These are phyloP conservation scores for Cynara cardunculus DNA, from an alignment of 129 eudicot species.

Conservation along the genomic window DNA sequence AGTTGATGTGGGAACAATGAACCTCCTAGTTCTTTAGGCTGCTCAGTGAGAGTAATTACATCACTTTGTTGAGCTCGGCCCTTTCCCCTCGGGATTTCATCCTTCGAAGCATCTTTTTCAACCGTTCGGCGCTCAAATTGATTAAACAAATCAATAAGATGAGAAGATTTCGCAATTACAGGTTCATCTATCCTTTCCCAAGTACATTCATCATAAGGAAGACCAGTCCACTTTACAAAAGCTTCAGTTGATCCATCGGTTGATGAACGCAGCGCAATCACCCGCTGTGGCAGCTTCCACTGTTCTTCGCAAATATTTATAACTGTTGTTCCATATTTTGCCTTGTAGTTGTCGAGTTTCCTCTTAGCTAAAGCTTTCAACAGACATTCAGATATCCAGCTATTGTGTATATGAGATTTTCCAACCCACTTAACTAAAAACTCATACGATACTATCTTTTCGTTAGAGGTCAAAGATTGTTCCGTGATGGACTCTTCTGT, in stretches of 20 bases:
- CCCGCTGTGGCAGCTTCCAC: slow-evolving; percentile 90
- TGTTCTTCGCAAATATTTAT: slow-evolving; percentile 72
- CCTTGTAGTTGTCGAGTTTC: slow-evolving; percentile 84
- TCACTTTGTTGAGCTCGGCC: slow-evolving; percentile 32
- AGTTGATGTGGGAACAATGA: slow-evolving; percentile 88
- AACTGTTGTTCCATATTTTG: slow-evolving; percentile 60
- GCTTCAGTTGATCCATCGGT: slow-evolving; percentile 51
- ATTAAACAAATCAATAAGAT: slow-evolving; percentile 49
- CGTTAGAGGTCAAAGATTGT: slow-evolving; percentile 29
- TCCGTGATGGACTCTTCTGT: slow-evolving; percentile 10
- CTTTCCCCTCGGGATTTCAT: slow-evolving; percentile 27
- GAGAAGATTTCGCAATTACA: slow-evolving; percentile 39
- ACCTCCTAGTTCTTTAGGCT: slow-evolving; percentile 91
- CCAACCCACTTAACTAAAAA: slow-evolving; percentile 94
- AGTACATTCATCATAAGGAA: slow-evolving; percentile 94
- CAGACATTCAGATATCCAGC: slow-evolving; percentile 81
- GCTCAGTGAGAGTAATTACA: slow-evolving; percentile 63
- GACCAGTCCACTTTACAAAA: slow-evolving; percentile 83
- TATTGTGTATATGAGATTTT: slow-evolving; percentile 80
- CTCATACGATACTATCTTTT: slow-evolving; percentile 45
- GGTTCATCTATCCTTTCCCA: slow-evolving; percentile 90
- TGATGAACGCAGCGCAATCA: slow-evolving; percentile 55
- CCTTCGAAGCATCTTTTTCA: slow-evolving; percentile 46
- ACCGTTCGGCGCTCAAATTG: slow-evolving; percentile 58
- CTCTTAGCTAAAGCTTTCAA: slow-evolving; percentile 73